phyloP scores from a whole-genome alignment of 495 filamentous ascomycete species.

The Bacidia gigantensis region DNA sequence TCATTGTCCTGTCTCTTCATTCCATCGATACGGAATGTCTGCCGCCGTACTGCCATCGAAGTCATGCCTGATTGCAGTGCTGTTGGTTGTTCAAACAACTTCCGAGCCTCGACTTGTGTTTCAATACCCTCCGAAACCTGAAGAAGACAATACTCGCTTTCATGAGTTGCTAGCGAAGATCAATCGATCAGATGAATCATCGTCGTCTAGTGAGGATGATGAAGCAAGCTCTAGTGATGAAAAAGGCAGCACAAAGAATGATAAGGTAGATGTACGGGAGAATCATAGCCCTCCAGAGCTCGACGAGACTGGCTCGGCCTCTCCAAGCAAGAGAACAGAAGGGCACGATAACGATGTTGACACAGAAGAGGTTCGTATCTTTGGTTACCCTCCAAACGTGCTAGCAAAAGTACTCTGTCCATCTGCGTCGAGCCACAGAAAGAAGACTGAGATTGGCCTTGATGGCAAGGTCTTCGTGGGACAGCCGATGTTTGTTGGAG shows the following conservation, averaged over 20 bases:
- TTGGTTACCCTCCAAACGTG: slow-evolving; percentile 30
- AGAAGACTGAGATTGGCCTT: slow-evolving; percentile 71
- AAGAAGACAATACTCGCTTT: slow-evolving; percentile 20
- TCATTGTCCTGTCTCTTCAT: no score
- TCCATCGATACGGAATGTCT: slow-evolving; percentile 24
- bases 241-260: slow-evolving; percentile 20
- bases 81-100: slow-evolving; percentile 68
- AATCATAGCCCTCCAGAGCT: slow-evolving; percentile 22
- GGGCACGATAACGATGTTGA: not conserved
- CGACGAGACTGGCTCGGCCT: slow-evolving; percentile 30
- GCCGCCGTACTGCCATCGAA: slow-evolving; percentile 38
- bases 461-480: slow-evolving; percentile 77
- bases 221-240: slow-evolving; percentile 33
- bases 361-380: slow-evolving; percentile 13
- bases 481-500: slow-evolving; percentile 72
- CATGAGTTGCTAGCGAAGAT: slow-evolving; percentile 7
- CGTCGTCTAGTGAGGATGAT: slow-evolving; percentile 26
- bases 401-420: slow-evolving; percentile 79
- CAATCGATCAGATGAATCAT: slow-evolving; percentile 2
- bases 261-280: slow-evolving; percentile 11
- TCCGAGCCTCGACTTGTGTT: slow-evolving; percentile 78
- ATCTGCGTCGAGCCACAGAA: slow-evolving; percentile 65
- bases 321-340: slow-evolving; percentile 15
- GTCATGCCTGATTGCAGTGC: slow-evolving; percentile 58
- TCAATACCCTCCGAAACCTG: slow-evolving; percentile 67